Evolutionary conservation across 371 early-diverging fungal genomes (phyloP).

Genomic region (Sporodiniella umbellata): DNA sequence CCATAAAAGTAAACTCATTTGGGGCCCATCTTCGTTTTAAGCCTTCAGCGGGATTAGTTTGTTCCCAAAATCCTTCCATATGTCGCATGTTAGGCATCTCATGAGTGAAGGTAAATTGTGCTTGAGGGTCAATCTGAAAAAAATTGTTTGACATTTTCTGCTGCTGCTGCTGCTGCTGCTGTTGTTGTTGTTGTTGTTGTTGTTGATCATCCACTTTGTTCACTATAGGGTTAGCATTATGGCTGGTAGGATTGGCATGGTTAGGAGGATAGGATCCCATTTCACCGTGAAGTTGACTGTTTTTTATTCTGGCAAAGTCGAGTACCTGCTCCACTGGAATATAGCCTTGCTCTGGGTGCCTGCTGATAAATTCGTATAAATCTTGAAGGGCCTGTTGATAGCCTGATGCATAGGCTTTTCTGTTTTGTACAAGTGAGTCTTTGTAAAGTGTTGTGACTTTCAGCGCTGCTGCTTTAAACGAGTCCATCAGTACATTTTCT

Average conservation of each 20-base stretch:
- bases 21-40: constrained; percentile 28
- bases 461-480: constrained; percentile 68
- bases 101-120: constrained; percentile 45
- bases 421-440: constrained; percentile 63
- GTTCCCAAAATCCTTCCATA: constrained; percentile 15
- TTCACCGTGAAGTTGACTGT: constrained; percentile 44
- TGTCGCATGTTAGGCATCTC: constrained; percentile 9
- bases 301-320: constrained; percentile 44
- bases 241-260: not conserved
- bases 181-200: constrained; percentile 1
- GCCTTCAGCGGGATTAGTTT: constrained; percentile 12
- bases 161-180: not conserved
- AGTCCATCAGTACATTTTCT: constrained; percentile 56
- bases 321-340: constrained; percentile 58
- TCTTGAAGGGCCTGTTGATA: constrained; percentile 74
- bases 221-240: not conserved
- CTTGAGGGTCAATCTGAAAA: constrained; percentile 44
- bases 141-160: constrained; percentile 16
- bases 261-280: constrained; percentile 9
- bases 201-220: no score
- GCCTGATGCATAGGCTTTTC: constrained; percentile 62
- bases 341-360: constrained; percentile 37
- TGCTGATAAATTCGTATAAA: constrained; percentile 54
- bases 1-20: constrained; percentile 42
- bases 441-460: constrained; percentile 72